A percentile compares a stretch with the other conserved stretches of the same genome.
These are phyloP conservation scores for Macadamia tetraphylla DNA, from an alignment of 164 flowering plant genomes.

Conservation along the genomic window DNA sequence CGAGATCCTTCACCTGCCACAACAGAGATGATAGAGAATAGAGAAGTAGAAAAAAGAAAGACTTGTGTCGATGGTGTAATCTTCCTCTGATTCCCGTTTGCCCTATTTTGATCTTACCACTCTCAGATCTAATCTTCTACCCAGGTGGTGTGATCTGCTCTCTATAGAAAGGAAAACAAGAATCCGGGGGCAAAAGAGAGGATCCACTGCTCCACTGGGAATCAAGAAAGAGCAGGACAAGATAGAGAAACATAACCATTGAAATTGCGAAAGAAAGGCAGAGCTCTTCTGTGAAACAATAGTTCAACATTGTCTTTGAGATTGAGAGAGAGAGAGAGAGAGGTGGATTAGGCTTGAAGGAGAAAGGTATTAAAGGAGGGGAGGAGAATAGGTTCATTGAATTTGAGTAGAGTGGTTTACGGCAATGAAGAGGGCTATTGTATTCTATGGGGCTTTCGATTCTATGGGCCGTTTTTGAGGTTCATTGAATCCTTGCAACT, in stretches of 20 bases:
- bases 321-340: not conserved
- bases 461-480: no score
- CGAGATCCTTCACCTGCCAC: no score
- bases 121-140: no score
- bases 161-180: slow-evolving; percentile 4
- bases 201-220: slow-evolving; percentile 16
- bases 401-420: no score
- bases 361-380: not conserved
- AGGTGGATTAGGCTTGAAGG: not conserved
- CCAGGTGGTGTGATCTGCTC: not conserved
- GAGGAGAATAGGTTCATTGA: not conserved
- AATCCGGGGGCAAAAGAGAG: slow-evolving; percentile 14
- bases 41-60: no score
- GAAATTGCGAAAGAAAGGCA: slow-evolving; percentile 7
- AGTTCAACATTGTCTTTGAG: not conserved
- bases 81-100: no score
- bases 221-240: slow-evolving; percentile 13
- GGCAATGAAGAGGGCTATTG: no score
- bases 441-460: no score
- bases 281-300: slow-evolving; percentile 1
- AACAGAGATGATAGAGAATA: no score
- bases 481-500: no score
- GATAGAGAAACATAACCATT: slow-evolving; percentile 5
- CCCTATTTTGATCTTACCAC: no score
- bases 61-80: no score